phyloP scores from a whole-genome alignment of 2,329 filamentous ascomycete species.

The Neofusicoccum ribis region DNA sequence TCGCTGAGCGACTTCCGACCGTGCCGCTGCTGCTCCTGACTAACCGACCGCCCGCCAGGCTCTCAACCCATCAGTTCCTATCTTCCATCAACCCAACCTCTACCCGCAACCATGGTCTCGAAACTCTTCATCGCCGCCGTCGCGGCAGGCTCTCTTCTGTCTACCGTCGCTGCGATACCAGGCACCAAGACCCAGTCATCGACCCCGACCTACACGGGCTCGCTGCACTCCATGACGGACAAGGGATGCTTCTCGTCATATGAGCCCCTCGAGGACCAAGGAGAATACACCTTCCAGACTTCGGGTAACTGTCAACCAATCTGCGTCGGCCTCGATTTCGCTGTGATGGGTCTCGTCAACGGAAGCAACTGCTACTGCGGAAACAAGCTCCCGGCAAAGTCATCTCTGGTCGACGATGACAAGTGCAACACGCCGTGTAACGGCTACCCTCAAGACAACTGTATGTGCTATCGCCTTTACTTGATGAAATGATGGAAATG shows the following conservation, averaged over 20 bases:
- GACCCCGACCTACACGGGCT: conserved; percentile 33
- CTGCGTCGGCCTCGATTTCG: conserved; percentile 49
- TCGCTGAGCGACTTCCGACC: neutral
- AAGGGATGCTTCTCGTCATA: conserved; percentile 56
- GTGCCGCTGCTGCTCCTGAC: conserved; percentile 8
- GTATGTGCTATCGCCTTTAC: conserved; percentile 51
- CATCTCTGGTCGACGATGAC: conserved; percentile 54
- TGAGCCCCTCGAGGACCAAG: conserved; percentile 50
- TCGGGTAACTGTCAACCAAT: conserved; percentile 55
- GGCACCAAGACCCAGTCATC: conserved; percentile 25
- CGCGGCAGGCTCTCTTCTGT: conserved; percentile 33
- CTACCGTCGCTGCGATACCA: conserved; percentile 29
- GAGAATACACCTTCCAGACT: conserved; percentile 54
- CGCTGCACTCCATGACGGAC: conserved; percentile 30
- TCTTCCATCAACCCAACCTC: conserved; percentile 6
- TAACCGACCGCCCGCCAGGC: conserved; percentile 2
- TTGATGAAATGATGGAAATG: conserved; percentile 31
- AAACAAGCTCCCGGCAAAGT: conserved; percentile 60
- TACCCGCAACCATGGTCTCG: conserved; percentile 33
- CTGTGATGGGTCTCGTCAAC: conserved; percentile 64
- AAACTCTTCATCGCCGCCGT: conserved; percentile 33
- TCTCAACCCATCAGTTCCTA: neutral
- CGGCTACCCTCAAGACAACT: conserved; percentile 63
- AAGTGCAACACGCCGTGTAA: conserved; percentile 68
- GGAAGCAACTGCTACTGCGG: conserved; percentile 74